A percentile compares a stretch with the other conserved stretches of the same genome.
phyloP scores from a whole-genome alignment of 768 basidiomycete species.

The Russula sp. region DNA sequence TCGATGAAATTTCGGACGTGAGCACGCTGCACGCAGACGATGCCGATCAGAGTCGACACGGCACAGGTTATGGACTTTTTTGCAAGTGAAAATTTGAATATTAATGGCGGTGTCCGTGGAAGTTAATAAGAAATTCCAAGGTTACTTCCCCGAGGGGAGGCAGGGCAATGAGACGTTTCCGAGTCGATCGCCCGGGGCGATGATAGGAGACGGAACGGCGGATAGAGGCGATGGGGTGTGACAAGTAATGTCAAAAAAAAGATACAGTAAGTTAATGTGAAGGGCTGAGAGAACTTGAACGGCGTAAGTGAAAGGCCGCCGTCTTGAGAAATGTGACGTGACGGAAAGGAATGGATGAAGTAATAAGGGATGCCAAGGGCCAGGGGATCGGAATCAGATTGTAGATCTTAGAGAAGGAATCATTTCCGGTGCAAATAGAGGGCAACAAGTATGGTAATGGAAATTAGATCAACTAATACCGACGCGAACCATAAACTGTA shows the following conservation, averaged over 20 bases:
- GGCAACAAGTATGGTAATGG: constrained; percentile 9
- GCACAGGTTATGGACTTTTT: background rate
- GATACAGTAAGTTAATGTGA: background rate
- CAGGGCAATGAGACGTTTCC: background rate
- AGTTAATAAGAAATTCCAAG: background rate
- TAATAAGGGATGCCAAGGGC: background rate
- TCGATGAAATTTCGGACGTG: background rate
- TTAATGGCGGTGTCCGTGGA: background rate
- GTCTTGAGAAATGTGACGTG: background rate
- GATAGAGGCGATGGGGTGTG: background rate
- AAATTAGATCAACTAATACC: background rate
- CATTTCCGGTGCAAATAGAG: constrained; percentile 15
- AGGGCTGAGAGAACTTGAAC: background rate
- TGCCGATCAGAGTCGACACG: background rate
- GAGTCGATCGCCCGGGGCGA: background rate
- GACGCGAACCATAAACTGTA: constrained; percentile 6
- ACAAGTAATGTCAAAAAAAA: background rate
- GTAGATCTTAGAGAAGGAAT: background rate
- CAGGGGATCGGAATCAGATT: background rate
- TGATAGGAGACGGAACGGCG: background rate
- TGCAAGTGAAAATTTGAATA: background rate
- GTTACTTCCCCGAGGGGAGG: background rate
- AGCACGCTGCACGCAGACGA: background rate
- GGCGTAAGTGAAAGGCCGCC: background rate
- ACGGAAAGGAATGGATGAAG: background rate